These are phyloP conservation scores for Hypericum perforatum DNA, from an alignment of 345 rosid species.

Conservation along the genomic window DNA sequence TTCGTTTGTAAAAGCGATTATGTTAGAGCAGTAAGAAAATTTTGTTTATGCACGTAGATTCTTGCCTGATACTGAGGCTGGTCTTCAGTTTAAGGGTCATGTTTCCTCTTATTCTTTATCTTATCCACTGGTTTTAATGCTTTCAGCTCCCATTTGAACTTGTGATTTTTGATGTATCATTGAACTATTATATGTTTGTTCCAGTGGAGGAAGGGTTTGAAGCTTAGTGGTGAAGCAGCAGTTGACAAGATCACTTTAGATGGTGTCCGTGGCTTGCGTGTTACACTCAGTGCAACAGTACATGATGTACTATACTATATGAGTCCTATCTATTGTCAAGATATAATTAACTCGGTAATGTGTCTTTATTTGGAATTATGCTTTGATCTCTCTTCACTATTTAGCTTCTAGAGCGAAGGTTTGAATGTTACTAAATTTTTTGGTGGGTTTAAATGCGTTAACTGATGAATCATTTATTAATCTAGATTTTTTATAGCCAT, in stretches of 20 bases:
- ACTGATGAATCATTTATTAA: no score
- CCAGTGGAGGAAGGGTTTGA: constrained; percentile 98
- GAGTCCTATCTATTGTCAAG: constrained; percentile 97
- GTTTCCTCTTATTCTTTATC: no score
- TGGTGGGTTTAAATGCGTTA: no score
- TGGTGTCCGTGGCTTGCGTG: constrained; percentile 85
- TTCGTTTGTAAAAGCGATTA: no score
- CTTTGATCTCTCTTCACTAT: no score
- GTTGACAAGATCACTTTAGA: constrained; percentile 92
- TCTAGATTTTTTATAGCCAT: no score
- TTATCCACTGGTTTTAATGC: neutral
- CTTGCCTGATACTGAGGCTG: no score
- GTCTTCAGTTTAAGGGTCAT: no score
- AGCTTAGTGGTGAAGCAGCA: constrained; percentile 89
- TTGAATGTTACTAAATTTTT: no score
- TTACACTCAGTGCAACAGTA: constrained; percentile 84
- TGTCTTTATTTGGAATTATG: neutral
- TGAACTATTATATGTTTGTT: constrained; percentile 8
- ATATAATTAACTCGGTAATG: constrained; percentile 79
- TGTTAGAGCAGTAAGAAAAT: no score
- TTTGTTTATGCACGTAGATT: no score
- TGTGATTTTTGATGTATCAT: neutral
- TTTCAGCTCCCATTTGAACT: neutral
- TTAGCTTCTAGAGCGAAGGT: no score
- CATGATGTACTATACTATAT: constrained; percentile 95